Percentiles rank a stretch among this genome's conserved stretches.
Evolutionary conservation across 306 rosid species (phyloP).

Genomic region (Trichosanthes truncata): DNA sequence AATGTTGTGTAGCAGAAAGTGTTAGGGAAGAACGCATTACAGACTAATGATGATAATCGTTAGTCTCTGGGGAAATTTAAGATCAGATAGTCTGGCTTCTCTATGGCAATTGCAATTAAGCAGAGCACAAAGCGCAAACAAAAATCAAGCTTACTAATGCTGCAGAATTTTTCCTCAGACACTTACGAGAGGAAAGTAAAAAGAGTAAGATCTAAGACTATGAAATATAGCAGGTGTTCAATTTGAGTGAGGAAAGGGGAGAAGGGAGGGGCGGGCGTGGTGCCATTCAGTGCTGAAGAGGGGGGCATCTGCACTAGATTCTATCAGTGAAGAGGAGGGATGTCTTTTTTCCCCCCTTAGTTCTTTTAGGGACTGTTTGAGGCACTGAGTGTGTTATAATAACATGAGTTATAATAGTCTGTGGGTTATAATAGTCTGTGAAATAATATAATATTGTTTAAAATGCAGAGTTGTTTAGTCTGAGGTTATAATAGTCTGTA

Average conservation of each 20-base stretch:
- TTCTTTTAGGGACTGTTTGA: too few species aligned
- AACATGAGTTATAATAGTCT: too few species aligned
- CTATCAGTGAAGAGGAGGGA: background rate
- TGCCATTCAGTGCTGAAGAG: background rate
- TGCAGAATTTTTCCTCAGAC: background rate
- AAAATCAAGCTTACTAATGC: background rate
- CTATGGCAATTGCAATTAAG: background rate
- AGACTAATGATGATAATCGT: background rate
- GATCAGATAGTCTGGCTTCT: background rate
- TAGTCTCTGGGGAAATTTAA: background rate
- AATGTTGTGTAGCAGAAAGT: background rate
- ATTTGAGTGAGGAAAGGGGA: background rate
- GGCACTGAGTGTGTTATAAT: too few species aligned
- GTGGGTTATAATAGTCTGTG: too few species aligned
- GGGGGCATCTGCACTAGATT: background rate
- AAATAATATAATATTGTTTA: too few species aligned
- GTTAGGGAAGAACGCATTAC: background rate
- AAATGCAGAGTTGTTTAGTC: too few species aligned
- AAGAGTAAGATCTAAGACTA: background rate
- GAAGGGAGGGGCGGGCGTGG: background rate
- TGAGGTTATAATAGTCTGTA: too few species aligned
- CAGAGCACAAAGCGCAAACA: background rate
- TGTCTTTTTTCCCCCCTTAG: background rate
- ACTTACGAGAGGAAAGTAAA: background rate
- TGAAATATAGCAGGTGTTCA: background rate